Percentiles rank a stretch among this genome's conserved stretches.
phyloP scores from a whole-genome alignment of 2,329 filamentous ascomycete species.

The Colletotrichum spaethianum region DNA sequence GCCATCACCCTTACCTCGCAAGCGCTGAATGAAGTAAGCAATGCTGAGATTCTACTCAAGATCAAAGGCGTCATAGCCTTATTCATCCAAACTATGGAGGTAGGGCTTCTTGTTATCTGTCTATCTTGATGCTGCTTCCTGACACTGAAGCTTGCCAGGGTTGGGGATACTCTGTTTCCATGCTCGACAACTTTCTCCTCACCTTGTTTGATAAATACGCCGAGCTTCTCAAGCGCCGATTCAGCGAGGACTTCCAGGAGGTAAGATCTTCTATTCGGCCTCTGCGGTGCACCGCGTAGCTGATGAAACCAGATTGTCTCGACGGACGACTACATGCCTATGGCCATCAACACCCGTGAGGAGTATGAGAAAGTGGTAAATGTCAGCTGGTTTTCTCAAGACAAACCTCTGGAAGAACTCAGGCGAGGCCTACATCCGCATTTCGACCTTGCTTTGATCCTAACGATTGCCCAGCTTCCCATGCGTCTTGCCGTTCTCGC shows the following conservation, averaged over 20 bases:
- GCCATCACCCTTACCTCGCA: conserved; percentile 87
- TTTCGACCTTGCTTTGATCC: not conserved
- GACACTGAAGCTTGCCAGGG: conserved; percentile 64
- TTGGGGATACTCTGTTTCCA: conserved; percentile 89
- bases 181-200: conserved; percentile 88
- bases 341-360: conserved; percentile 91
- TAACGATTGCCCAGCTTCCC: conserved; percentile 77
- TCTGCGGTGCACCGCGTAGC: conserved; percentile 37
- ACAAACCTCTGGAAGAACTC: conserved; percentile 82
- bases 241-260: conserved; percentile 97
- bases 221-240: conserved; percentile 88
- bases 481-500: conserved; percentile 95
- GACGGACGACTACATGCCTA: conserved; percentile 99
- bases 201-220: conserved; percentile 94
- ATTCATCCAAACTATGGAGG: conserved; percentile 99
- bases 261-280: conserved; percentile 56
- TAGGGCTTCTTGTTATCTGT: conserved; percentile 53
- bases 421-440: conserved; percentile 63
- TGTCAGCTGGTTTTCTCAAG: conserved; percentile 95
- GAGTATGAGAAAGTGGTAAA: conserved; percentile 97
- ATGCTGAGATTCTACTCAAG: conserved; percentile 91
- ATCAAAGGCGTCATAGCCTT: conserved; percentile 94
- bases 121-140: not conserved
- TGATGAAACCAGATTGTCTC: conserved; percentile 71
- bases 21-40: conserved; percentile 83